Evolutionary conservation across 2,329 filamentous ascomycete species (phyloP), one percentile per base, ranked within the genome.

Genomic region (Calonectria naviculata): DNA sequence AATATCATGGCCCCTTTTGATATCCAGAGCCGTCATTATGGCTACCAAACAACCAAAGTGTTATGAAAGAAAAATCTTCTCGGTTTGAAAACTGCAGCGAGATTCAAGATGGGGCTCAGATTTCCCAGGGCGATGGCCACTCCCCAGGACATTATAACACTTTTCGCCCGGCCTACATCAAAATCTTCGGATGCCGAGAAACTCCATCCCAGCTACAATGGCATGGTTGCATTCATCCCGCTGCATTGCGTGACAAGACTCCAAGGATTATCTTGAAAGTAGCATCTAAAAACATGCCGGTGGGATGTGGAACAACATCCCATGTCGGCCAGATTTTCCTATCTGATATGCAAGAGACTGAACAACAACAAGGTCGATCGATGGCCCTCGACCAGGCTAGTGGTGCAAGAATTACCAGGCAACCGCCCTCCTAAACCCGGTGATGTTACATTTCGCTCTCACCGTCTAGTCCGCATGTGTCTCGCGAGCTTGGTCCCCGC

Each of bases 181-280:
- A 4, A 17, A 9, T 58, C 7, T 19, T 10, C 10, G 15, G 9
- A 36, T 38, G 12, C 52, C 52, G 52, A 58, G 31, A 58, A 58
- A 47, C 56, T 49, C 31, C 5, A 47, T 46, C n/a, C 61, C 41
- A n/a, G 15, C 3, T 36, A n/a, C 24, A 28, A 15, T 2, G 34
- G 12, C 34, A 38, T 19, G 31, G 15, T 68, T 62, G 49, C 36
- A 44, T 47, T 49, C 41, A 68, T 68, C 67, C 67, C 61, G 41
- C 67, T 8, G 29, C 31, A 68, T 68, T 68, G 61, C 67, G 67
- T 64, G 60, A 68, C 41, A n/a, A 41, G 7, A 17, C 6, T 6
- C 2, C 7, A 9, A 26, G 42, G 13, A n/a, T 31, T 26, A 15
- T 60, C 34, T 29, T 12, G 15, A 46, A 36, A 9, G 9, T 21